Percentiles rank a stretch among this genome's conserved stretches.
Conservation (phyloP, 225 moss, liverwort and hornwort genomes). For the Polytrichum formosum region DNA sequence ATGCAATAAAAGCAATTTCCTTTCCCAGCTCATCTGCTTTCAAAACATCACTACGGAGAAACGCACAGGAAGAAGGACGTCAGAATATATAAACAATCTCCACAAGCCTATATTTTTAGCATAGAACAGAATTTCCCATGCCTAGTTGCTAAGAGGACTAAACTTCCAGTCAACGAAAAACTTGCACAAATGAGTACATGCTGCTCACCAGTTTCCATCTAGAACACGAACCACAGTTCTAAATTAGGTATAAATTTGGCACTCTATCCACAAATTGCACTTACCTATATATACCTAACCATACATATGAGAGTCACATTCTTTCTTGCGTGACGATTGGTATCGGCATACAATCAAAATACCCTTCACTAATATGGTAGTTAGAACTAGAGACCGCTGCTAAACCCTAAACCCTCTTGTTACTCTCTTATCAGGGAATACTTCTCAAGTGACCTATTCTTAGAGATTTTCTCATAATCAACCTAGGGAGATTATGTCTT, state of each 20-base stretch:
- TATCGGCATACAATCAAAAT: too few species aligned
- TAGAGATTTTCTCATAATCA: background rate
- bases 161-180: too few species aligned
- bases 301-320: too few species aligned
- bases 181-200: background rate
- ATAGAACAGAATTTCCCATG: background rate
- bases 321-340: too few species aligned
- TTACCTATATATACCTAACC: too few species aligned
- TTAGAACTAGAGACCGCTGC: too few species aligned
- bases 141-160: background rate
- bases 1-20: conserved; percentile 40
- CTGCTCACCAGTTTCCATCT: background rate
- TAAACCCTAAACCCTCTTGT: too few species aligned
- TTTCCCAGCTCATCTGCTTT: conserved; percentile 49
- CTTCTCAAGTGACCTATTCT: background rate
- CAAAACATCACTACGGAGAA: conserved; percentile 38
- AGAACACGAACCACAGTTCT: background rate
- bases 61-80: too few species aligned
- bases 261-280: background rate
- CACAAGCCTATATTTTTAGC: background rate
- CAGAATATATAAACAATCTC: conserved; percentile 1
- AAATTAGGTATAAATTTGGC: background rate
- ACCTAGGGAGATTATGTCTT: background rate
- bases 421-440: too few species aligned
- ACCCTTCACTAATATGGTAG: too few species aligned